phyloP scores from a whole-genome alignment of 805 yeast genomes.

The Zygosaccharomyces siamensis region DNA sequence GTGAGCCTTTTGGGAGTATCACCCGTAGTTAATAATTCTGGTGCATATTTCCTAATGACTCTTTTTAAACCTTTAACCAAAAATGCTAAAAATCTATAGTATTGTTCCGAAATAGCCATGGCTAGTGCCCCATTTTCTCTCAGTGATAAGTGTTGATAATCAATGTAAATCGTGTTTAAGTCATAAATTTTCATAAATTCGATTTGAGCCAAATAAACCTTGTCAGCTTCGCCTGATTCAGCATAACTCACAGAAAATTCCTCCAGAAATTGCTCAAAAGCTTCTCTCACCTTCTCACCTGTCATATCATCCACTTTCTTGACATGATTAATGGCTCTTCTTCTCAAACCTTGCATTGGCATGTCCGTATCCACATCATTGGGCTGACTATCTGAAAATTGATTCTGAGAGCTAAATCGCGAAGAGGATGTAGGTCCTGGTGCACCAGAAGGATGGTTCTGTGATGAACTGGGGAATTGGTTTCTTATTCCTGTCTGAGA shows the following conservation, averaged over 20 bases:
- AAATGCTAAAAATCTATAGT: slow-evolving; percentile 87
- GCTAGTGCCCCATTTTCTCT: slow-evolving; percentile 86
- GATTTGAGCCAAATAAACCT: slow-evolving; percentile 70
- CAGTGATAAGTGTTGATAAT: slow-evolving; percentile 69
- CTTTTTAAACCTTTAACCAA: slow-evolving; percentile 68
- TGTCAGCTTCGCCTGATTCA: slow-evolving; percentile 40
- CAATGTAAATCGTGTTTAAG: slow-evolving; percentile 73
- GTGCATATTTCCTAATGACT: slow-evolving; percentile 70
- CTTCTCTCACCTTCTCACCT: slow-evolving; percentile 89
- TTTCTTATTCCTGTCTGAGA: slow-evolving; percentile 25
- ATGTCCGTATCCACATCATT: slow-evolving; percentile 18
- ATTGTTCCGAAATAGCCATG: slow-evolving; percentile 83
- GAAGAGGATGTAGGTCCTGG: slow-evolving; percentile 12
- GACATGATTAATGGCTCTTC: slow-evolving; percentile 61
- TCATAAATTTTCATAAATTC: slow-evolving; percentile 76
- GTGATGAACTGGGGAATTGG: slow-evolving; percentile 32
- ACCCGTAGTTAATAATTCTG: slow-evolving; percentile 53
- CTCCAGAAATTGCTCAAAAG: slow-evolving; percentile 79
- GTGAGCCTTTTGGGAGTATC: slow-evolving; percentile 27
- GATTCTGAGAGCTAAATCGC: slow-evolving; percentile 26
- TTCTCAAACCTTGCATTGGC: slow-evolving; percentile 36
- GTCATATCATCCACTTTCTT: slow-evolving; percentile 87
- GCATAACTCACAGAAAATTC: slow-evolving; percentile 46
- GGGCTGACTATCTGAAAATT: slow-evolving; percentile 17
- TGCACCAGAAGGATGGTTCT: slow-evolving; percentile 16